Evolutionary conservation across 768 basidiomycete genomes (phyloP).

Genomic region (Hemileccinum impolitum): DNA sequence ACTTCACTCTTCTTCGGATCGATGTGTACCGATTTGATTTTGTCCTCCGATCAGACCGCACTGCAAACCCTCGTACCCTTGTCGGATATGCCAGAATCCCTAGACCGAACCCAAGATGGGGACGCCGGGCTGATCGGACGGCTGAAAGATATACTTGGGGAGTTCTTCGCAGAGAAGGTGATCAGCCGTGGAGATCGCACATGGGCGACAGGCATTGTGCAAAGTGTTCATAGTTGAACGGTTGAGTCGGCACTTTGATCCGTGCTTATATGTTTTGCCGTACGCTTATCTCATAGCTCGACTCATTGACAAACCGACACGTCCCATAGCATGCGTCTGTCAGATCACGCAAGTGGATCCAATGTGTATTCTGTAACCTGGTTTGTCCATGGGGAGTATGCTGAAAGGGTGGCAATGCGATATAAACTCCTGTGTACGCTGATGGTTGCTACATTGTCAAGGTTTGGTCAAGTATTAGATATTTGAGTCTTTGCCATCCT

Average conservation of each 20-base stretch:
- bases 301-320: too few species aligned
- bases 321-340: too few species aligned
- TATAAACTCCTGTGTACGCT: too few species aligned
- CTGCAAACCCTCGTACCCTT: slow-evolving; percentile 55
- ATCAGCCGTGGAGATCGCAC: slow-evolving; percentile 45
- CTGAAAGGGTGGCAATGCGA: too few species aligned
- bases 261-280: neutral
- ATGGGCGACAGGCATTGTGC: slow-evolving; percentile 63
- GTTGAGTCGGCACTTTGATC: neutral
- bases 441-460: too few species aligned
- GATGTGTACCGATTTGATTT: neutral
- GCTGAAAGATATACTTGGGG: slow-evolving; percentile 55
- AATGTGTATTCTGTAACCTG: too few species aligned
- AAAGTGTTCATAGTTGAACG: slow-evolving; percentile 22
- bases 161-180: slow-evolving; percentile 57
- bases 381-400: too few species aligned
- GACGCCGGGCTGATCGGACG: slow-evolving; percentile 47
- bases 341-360: too few species aligned
- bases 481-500: too few species aligned
- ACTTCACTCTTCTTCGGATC: neutral
- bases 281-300: neutral
- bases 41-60: slow-evolving; percentile 46
- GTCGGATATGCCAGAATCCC: slow-evolving; percentile 55
- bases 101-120: slow-evolving; percentile 46
- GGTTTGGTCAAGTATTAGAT: too few species aligned